Conservation (phyloP, 257 asterid genomes). For the Jasminum sambac region DNA sequence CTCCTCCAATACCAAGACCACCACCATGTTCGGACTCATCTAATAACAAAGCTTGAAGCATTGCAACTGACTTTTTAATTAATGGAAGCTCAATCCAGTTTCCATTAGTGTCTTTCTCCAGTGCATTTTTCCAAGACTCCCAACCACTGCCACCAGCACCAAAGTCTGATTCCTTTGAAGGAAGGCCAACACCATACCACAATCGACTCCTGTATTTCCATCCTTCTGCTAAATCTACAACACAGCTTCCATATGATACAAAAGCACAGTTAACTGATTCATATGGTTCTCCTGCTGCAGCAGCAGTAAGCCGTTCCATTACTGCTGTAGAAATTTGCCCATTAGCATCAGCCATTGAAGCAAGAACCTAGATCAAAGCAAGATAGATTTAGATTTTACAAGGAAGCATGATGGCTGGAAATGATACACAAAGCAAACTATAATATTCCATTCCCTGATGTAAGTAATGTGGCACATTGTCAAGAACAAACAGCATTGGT, state of each 20-base stretch:
- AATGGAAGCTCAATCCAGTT: slow-evolving; percentile 94
- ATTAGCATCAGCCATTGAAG: slow-evolving; percentile 89
- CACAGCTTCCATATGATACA: slow-evolving; percentile 91
- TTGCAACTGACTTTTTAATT: slow-evolving; percentile 79
- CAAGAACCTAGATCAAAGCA: slow-evolving; percentile 60
- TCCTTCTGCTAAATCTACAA: slow-evolving; percentile 82
- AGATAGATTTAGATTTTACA: slow-evolving; percentile 28
- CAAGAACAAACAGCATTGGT: slow-evolving; percentile 5
- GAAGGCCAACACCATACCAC: slow-evolving; percentile 89
- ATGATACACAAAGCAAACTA: slow-evolving; percentile 18
- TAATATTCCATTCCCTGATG: slow-evolving; percentile 11
- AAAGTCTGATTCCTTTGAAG: slow-evolving; percentile 49
- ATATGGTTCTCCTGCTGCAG: slow-evolving; percentile 96
- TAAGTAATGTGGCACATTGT: slow-evolving; percentile 20
- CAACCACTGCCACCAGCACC: slow-evolving; percentile 99
- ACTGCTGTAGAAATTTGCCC: slow-evolving; percentile 81
- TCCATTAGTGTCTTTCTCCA: slow-evolving; percentile 87
- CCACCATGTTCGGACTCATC: slow-evolving; percentile 98
- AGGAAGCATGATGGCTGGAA: slow-evolving; percentile 12
- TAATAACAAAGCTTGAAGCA: slow-evolving; percentile 93
- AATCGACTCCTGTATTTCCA: slow-evolving; percentile 96
- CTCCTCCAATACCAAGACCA: slow-evolving; percentile 99
- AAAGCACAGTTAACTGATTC: slow-evolving; percentile 92
- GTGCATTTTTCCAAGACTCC: slow-evolving; percentile 85
- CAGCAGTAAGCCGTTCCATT: slow-evolving; percentile 92